Evolutionary conservation across 2,329 filamentous ascomycete species (phyloP).

Genomic region (Iodosphaeria phyllophila): DNA sequence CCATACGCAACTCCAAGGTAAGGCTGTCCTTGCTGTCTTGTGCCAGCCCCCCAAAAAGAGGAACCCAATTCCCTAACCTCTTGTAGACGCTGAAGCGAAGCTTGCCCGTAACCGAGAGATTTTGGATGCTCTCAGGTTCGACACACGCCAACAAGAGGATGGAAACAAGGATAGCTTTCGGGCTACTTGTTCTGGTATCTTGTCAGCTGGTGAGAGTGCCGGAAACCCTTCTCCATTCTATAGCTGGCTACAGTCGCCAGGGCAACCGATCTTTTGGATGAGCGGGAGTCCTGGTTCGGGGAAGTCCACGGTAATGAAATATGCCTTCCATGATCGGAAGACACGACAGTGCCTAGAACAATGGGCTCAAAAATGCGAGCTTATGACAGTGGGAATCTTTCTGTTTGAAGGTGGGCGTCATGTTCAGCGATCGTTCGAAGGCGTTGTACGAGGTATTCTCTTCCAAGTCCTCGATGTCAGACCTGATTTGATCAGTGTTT

Average conservation of each 20-base stretch:
- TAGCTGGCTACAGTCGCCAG: conserved; percentile 4
- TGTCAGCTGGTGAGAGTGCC: background rate
- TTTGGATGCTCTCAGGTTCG: conserved; percentile 3
- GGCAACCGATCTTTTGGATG: conserved; percentile 5
- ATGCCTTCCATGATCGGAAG: conserved; percentile 1
- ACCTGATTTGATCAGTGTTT: conserved; percentile 3
- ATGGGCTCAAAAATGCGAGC: conserved; percentile 3
- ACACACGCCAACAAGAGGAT: conserved; percentile 2
- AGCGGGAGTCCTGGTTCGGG: conserved; percentile 7
- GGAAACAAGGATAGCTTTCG: conserved; percentile 1
- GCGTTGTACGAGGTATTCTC: conserved; percentile 2
- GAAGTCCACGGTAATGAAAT: conserved; percentile 7
- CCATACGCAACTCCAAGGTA: conserved; percentile 1
- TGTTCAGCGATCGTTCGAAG: conserved; percentile 3
- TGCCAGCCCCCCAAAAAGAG: background rate
- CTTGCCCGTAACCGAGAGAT: conserved; percentile 1
- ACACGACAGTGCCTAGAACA: background rate
- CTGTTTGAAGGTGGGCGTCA: conserved; percentile 3
- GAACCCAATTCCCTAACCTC: background rate
- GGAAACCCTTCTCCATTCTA: conserved; percentile 1
- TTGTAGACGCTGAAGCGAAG: conserved; percentile 1
- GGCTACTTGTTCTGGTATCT: conserved; percentile 2
- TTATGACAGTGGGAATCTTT: conserved; percentile 2
- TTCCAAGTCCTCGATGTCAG: conserved; percentile 2
- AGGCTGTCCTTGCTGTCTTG: background rate